These are phyloP conservation scores for Brassica hybrid DNA, from an alignment of 441 rosid genomes.

Conservation along the genomic window DNA sequence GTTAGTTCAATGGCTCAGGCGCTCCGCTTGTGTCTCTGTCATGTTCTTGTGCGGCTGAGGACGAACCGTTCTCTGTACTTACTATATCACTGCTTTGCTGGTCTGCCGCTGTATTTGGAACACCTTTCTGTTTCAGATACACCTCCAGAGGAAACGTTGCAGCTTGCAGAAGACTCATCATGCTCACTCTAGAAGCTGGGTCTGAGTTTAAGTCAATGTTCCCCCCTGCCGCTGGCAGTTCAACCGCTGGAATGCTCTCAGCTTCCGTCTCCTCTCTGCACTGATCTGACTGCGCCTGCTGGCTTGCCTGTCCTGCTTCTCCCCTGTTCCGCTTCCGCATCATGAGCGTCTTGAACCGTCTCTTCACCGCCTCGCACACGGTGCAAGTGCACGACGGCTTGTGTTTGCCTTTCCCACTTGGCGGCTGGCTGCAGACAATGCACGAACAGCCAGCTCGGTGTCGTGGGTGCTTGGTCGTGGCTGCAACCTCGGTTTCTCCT, in stretches of 20 bases:
- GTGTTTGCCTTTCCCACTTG: conserved; percentile 82
- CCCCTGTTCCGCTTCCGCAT: conserved; percentile 71
- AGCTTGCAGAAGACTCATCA: conserved; percentile 83
- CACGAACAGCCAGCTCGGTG: conserved; percentile 83
- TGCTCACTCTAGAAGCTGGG: conserved; percentile 61
- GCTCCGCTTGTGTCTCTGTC: conserved; percentile 39
- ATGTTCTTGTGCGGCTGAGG: conserved; percentile 45
- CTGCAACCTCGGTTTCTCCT: conserved; percentile 54
- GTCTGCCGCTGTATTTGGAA: conserved; percentile 36
- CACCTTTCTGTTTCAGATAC: conserved; percentile 66
- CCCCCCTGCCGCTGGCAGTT: conserved; percentile 42
- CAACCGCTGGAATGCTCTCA: conserved; percentile 67
- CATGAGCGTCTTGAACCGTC: conserved; percentile 79
- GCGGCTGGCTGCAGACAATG: conserved; percentile 83
- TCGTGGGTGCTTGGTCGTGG: conserved; percentile 81
- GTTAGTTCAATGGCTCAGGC: conserved; percentile 38
- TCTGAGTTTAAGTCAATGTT: conserved; percentile 65
- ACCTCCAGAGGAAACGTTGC: conserved; percentile 72
- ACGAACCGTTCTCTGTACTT: conserved; percentile 42
- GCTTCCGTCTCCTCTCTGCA: conserved; percentile 63
- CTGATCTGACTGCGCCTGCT: conserved; percentile 48
- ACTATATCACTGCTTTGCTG: conserved; percentile 46
- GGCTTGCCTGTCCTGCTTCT: conserved; percentile 68
- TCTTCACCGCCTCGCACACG: conserved; percentile 76
- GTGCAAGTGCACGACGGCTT: conserved; percentile 73